Evolutionary conservation across 169 alveolate species (phyloP).

Genomic region (Amoebophrya sp.): DNA sequence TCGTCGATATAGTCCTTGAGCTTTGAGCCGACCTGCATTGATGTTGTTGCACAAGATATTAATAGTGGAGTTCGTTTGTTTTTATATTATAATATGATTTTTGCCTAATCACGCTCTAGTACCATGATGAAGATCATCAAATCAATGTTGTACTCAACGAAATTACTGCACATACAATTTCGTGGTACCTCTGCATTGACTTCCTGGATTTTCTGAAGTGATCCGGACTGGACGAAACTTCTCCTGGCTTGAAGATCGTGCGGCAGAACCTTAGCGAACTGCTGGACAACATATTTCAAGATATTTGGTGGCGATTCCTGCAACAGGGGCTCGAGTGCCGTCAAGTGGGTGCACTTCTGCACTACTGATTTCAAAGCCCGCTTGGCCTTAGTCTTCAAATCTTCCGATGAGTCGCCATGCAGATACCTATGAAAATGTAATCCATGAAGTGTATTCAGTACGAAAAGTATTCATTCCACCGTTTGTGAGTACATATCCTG

Average conservation of each 20-base stretch:
- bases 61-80: no score
- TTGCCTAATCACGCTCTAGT: no score
- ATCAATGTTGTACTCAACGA: no score
- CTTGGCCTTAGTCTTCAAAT: conserved; percentile 81
- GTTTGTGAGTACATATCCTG: no score
- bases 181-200: neutral
- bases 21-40: conserved; percentile 72
- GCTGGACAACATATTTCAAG: conserved; percentile 80
- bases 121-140: no score
- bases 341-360: conserved; percentile 83
- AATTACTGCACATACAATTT: no score
- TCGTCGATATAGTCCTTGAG: conserved; percentile 76
- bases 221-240: conserved; percentile 83
- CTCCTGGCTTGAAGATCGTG: conserved; percentile 77
- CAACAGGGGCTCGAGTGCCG: conserved; percentile 86
- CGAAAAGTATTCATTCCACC: no score
- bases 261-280: conserved; percentile 83
- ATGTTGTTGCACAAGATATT: no score
- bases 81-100: no score
- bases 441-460: no score
- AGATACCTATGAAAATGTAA: conserved; percentile 43
- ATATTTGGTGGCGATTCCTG: conserved; percentile 82
- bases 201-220: conserved; percentile 70
- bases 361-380: conserved; percentile 80
- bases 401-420: conserved; percentile 71